phyloP scores from a whole-genome alignment of 306 rosid genomes.

The Oemleria cerasiformis region DNA sequence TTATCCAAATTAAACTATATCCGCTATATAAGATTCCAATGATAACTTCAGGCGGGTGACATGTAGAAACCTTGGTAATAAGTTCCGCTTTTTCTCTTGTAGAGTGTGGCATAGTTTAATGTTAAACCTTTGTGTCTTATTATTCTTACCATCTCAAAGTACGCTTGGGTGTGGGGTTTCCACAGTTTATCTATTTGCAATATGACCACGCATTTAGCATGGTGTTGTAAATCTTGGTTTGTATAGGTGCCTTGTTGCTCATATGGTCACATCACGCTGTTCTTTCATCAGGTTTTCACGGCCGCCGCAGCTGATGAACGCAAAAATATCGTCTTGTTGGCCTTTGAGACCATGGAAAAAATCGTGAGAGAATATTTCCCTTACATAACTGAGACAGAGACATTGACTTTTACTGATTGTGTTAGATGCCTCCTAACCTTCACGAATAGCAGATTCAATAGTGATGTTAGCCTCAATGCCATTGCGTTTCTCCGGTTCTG shows the following conservation, averaged over 20 bases:
- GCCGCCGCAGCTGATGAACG: slow-evolving; percentile 95
- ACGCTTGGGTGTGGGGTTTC: neutral
- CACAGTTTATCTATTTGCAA: neutral
- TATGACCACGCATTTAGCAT: neutral
- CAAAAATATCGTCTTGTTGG: slow-evolving; percentile 87
- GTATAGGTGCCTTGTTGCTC: slow-evolving; percentile 23
- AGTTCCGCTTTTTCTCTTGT: neutral
- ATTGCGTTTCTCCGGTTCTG: slow-evolving; percentile 98
- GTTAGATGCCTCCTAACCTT: slow-evolving; percentile 93
- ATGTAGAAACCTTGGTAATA: neutral
- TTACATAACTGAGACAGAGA: slow-evolving; percentile 98
- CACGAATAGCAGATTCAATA: slow-evolving; percentile 92
- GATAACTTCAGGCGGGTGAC: neutral
- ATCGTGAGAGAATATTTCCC: slow-evolving; percentile 97
- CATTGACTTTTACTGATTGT: slow-evolving; percentile 87
- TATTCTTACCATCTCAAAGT: neutral
- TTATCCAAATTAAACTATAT: neutral
- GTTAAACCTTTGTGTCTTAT: neutral
- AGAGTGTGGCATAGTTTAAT: neutral
- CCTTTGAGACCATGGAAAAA: slow-evolving; percentile 98
- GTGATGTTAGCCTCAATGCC: slow-evolving; percentile 99
- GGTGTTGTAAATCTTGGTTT: neutral
- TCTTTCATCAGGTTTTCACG: slow-evolving; percentile 79
- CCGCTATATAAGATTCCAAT: neutral
- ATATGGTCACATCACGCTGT: slow-evolving; percentile 31